Conservation (phyloP, 2,329 filamentous ascomycete species). For the Phaeosphaeriaceae sp. region DNA sequence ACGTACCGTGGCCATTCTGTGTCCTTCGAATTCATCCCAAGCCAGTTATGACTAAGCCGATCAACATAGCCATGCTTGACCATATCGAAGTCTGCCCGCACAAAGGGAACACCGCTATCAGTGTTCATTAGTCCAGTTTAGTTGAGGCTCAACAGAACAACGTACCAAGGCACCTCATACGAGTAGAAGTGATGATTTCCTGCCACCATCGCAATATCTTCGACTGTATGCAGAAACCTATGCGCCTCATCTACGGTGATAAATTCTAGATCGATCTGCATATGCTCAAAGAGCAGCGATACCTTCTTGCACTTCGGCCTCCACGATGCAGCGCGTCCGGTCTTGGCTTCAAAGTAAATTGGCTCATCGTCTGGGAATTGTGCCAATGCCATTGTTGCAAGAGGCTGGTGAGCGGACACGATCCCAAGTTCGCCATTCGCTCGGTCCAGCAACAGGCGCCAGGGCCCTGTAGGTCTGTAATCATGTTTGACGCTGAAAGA, state of each 20-base stretch:
- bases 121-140: no score
- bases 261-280: constrained; percentile 27
- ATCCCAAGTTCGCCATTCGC: constrained; percentile 26
- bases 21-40: neutral
- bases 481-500: constrained; percentile 15
- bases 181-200: constrained; percentile 19
- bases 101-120: no score
- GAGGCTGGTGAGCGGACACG: neutral
- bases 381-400: neutral
- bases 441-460: constrained; percentile 18
- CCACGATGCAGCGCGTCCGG: constrained; percentile 16
- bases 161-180: constrained; percentile 17
- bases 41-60: no score
- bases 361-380: constrained; percentile 18
- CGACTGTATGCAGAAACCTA: constrained; percentile 15
- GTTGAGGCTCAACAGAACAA: neutral
- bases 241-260: constrained; percentile 3
- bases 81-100: constrained; percentile 18
- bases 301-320: constrained; percentile 21
- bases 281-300: constrained; percentile 15
- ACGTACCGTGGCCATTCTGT: constrained; percentile 20
- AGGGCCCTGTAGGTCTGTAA: constrained; percentile 1
- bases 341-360: constrained; percentile 18
- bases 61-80: constrained; percentile 2
- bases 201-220: constrained; percentile 5